Conservation (phyloP, 495 filamentous ascomycete species). For the Annulohypoxylon maeteangense region DNA sequence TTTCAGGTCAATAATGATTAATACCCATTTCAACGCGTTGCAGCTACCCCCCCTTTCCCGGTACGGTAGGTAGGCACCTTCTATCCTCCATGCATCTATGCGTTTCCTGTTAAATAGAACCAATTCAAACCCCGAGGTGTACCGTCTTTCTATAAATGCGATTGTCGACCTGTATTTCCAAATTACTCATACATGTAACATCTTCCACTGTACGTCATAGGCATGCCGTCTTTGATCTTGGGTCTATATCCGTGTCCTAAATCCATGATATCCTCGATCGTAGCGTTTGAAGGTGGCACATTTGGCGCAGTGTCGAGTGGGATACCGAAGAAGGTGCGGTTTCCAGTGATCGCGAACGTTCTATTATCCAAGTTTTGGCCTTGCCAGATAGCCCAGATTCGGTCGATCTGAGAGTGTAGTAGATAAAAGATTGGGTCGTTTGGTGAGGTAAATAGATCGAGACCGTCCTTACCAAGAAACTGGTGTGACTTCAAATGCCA, state of each 20-base stretch:
- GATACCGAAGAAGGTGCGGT: conserved; percentile 38
- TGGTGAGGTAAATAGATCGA: conserved; percentile 64
- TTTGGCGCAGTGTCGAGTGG: conserved; percentile 31
- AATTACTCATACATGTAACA: conserved; percentile 30
- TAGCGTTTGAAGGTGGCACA: conserved; percentile 35
- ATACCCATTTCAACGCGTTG: too few relatives aligned
- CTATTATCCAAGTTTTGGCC: conserved; percentile 45
- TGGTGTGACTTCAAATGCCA: conserved; percentile 34
- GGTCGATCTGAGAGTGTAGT: conserved; percentile 72
- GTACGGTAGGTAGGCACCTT: too few relatives aligned
- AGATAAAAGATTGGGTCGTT: conserved; percentile 72
- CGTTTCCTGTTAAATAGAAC: neutral
- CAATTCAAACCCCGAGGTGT: neutral
- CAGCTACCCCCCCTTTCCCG: too few relatives aligned
- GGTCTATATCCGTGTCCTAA: conserved; percentile 24
- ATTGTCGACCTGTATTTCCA: neutral
- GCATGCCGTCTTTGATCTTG: conserved; percentile 26
- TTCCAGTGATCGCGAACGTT: conserved; percentile 21
- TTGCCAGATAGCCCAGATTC: conserved; percentile 73
- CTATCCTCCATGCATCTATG: too few relatives aligned
- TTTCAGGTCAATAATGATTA: too few relatives aligned
- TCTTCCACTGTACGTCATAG: conserved; percentile 27
- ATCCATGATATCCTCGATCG: conserved; percentile 40
- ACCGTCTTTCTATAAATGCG: neutral
- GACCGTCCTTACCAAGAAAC: conserved; percentile 32